Percentiles rank a stretch among this genome's conserved stretches.
Evolutionary conservation across 2,329 filamentous ascomycete genomes (phyloP).

Genomic region (Coniella vitis): DNA sequence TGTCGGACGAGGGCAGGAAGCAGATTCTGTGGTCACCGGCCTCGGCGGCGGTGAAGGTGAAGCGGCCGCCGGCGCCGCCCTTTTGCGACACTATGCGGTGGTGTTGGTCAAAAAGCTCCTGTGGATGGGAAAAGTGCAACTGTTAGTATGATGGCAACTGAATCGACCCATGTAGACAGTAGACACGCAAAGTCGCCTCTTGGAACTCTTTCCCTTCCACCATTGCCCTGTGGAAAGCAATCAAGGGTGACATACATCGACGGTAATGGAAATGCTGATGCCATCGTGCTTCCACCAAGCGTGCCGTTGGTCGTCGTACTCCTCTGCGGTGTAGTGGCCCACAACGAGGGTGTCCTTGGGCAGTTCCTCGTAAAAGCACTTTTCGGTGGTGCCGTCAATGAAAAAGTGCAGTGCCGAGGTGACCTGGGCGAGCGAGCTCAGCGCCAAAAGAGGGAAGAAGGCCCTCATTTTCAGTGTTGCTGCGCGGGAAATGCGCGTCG

Average conservation of each 20-base stretch:
- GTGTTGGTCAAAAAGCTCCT: constrained; percentile 95
- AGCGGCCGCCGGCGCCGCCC: constrained; percentile 68
- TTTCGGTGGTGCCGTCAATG: constrained; percentile 76
- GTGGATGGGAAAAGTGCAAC: neutral
- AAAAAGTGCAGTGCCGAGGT: constrained; percentile 93
- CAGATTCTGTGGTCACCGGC: constrained; percentile 94
- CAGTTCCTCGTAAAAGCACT: constrained; percentile 97
- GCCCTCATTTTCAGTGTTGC: constrained; percentile 42
- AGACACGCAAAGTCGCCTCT: neutral
- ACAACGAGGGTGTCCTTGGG: constrained; percentile 96
- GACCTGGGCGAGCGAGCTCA: constrained; percentile 63
- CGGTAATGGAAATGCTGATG: constrained; percentile 80
- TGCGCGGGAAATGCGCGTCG: too few species aligned
- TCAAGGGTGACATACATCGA: constrained; percentile 57
- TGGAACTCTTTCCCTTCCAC: too few species aligned
- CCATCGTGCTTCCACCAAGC: constrained; percentile 67
- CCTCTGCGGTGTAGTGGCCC: constrained; percentile 81
- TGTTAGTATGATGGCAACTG: neutral
- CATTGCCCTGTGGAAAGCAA: too few species aligned
- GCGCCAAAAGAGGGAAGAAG: constrained; percentile 58
- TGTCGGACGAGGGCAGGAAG: constrained; percentile 77
- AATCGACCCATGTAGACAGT: too few species aligned
- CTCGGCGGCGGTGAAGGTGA: constrained; percentile 93
- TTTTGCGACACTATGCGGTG: constrained; percentile 90
- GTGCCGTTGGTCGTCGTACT: constrained; percentile 66